Evolutionary conservation across 129 eudicot species (phyloP).

Genomic region (Chrysanthemum lavandulifolium): DNA sequence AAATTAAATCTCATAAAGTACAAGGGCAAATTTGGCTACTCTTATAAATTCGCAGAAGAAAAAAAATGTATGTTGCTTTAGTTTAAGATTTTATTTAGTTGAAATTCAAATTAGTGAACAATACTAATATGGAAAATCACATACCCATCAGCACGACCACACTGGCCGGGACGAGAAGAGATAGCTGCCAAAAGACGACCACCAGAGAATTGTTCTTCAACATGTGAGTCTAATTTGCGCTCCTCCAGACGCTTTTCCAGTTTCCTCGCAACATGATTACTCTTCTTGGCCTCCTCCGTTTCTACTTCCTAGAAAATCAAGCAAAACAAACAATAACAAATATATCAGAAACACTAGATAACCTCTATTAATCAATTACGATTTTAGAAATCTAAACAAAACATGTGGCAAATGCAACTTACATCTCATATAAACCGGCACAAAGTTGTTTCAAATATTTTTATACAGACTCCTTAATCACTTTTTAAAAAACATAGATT

Average conservation of each 20-base stretch:
- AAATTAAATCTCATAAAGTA: background rate
- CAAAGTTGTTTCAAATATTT: too few species aligned
- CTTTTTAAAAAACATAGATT: too few species aligned
- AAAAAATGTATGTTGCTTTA: background rate
- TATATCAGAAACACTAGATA: background rate
- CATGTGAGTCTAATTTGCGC: constrained; percentile 64
- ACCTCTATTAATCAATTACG: too few species aligned
- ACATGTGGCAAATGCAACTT: too few species aligned
- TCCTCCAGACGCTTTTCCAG: constrained; percentile 69
- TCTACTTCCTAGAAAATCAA: constrained; percentile 46
- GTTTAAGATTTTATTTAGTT: background rate
- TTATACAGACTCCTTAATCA: too few species aligned
- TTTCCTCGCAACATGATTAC: constrained; percentile 74
- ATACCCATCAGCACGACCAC: constrained; percentile 91
- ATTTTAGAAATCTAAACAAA: too few species aligned
- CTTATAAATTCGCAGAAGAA: too few species aligned
- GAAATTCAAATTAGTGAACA: background rate
- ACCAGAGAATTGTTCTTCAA: constrained; percentile 79
- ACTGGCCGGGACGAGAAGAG: constrained; percentile 91
- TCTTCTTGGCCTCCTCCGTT: constrained; percentile 68
- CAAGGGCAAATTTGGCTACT: too few species aligned
- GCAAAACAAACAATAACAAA: too few species aligned
- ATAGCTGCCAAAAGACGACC: constrained; percentile 82
- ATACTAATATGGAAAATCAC: background rate
- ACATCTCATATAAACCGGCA: too few species aligned